phyloP scores from a whole-genome alignment of 2,329 filamentous ascomycete species.

The Nemania abortiva region DNA sequence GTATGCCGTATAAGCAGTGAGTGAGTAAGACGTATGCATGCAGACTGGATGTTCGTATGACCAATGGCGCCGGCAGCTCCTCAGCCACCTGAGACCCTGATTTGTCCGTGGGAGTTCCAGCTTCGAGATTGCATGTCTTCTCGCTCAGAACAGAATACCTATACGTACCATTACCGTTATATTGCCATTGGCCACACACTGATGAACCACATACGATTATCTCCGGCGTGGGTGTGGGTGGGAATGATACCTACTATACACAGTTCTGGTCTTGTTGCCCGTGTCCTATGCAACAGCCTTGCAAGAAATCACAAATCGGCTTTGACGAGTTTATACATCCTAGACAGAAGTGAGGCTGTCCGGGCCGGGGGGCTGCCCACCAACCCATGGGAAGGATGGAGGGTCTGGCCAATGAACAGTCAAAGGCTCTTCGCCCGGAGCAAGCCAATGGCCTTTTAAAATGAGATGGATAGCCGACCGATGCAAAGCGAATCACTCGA shows the following conservation, averaged over 20 bases:
- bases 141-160: background rate
- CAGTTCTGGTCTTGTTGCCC: constrained; percentile 45
- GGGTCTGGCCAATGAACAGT: constrained; percentile 29
- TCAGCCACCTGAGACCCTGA: constrained; percentile 35
- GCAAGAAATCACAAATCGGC: constrained; percentile 49
- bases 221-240: constrained; percentile 49
- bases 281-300: constrained; percentile 53
- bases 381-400: constrained; percentile 44
- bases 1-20: constrained; percentile 25
- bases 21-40: constrained; percentile 16
- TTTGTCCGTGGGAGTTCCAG: constrained; percentile 42
- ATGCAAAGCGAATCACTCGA: constrained; percentile 27
- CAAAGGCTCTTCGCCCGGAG: constrained; percentile 15
- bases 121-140: constrained; percentile 42
- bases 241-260: constrained; percentile 34
- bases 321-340: constrained; percentile 47
- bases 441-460: constrained; percentile 30
- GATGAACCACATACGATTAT: constrained; percentile 47
- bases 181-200: constrained; percentile 34
- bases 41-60: constrained; percentile 23
- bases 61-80: constrained; percentile 35
- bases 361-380: constrained; percentile 44
- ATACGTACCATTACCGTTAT: constrained; percentile 15
- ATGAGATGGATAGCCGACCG: constrained; percentile 30
- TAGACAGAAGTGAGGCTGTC: constrained; percentile 53